These are phyloP conservation scores for Leersia perrieri DNA, from an alignment of 176 grass and related monocot species.

Conservation along the genomic window DNA sequence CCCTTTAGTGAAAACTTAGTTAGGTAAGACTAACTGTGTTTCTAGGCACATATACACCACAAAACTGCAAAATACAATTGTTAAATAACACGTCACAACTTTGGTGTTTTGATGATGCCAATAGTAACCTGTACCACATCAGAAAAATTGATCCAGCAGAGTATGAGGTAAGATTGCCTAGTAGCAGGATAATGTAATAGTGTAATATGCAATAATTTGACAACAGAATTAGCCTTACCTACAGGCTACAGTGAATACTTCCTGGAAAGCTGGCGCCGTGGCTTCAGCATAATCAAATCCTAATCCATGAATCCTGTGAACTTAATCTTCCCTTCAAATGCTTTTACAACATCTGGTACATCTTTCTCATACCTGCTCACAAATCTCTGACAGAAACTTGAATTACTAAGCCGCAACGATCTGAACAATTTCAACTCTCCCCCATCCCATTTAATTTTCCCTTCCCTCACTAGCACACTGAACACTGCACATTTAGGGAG, in stretches of 20 bases:
- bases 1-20: not conserved
- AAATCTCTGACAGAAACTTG: not conserved
- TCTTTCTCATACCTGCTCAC: not conserved
- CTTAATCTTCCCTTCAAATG: constrained; percentile 11
- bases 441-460: not conserved
- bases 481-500: constrained; percentile 32
- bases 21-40: not conserved
- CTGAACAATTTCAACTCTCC: not conserved
- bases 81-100: not conserved
- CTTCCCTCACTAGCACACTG: constrained; percentile 14
- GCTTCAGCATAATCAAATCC: not conserved
- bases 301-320: not conserved
- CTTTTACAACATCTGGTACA: constrained; percentile 14
- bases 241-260: not conserved
- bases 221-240: not conserved
- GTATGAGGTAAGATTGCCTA: not conserved
- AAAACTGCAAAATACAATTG: not conserved
- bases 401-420: not conserved
- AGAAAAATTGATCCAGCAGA: not conserved
- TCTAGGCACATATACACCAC: not conserved
- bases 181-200: not conserved
- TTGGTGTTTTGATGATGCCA: not conserved
- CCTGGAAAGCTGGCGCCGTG: not conserved
- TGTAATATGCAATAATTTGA: not conserved
- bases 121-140: not conserved